These are phyloP conservation scores for Hypholoma sublateritium DNA, from an alignment of 768 basidiomycete genomes.

Conservation along the genomic window DNA sequence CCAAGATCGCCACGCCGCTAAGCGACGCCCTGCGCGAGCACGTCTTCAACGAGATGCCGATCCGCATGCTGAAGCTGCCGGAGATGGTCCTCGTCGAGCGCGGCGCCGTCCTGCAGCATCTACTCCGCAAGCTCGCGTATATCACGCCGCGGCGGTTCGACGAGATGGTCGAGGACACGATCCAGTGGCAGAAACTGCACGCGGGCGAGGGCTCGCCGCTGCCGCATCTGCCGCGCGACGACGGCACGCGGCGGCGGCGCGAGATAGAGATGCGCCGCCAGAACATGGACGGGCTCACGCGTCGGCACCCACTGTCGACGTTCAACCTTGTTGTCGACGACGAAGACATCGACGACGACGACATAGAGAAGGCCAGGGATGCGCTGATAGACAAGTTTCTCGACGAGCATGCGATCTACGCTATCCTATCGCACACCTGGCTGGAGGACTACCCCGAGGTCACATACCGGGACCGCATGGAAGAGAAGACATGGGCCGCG, in stretches of 20 bases:
- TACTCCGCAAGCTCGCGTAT: background rate
- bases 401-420: background rate
- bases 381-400: background rate
- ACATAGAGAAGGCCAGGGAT: background rate
- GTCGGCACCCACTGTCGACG: background rate
- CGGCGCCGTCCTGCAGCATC: background rate
- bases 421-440: conserved; percentile 3
- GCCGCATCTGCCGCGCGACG: no score
- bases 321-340: background rate
- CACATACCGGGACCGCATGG: background rate
- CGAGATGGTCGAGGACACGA: background rate
- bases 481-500: background rate
- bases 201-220: background rate
- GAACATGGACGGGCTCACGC: background rate
- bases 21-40: background rate
- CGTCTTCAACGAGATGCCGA: conserved; percentile 5
- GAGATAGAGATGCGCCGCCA: background rate
- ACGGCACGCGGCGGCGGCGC: background rate
- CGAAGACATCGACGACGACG: background rate
- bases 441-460: background rate
- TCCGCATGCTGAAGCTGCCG: background rate
- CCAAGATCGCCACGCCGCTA: background rate
- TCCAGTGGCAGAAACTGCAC: background rate
- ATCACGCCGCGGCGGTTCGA: background rate
- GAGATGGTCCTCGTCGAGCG: conserved; percentile 4